phyloP scores from a whole-genome alignment of 2,329 filamentous ascomycete species.

The Dothideomycetidae sp. region DNA sequence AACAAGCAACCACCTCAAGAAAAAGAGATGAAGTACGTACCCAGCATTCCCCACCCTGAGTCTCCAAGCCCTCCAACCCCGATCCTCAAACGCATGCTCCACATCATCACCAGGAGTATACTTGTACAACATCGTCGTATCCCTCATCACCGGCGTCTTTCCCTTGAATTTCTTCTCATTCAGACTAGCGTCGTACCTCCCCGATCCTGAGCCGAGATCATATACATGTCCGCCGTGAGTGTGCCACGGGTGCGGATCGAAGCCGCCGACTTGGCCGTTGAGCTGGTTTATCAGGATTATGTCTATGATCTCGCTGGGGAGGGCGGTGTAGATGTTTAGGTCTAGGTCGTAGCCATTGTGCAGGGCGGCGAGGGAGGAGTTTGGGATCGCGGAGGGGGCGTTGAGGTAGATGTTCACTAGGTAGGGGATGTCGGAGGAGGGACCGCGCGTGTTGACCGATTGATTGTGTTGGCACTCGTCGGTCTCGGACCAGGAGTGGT shows the following conservation, averaged over 20 bases:
- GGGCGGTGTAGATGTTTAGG: constrained; percentile 37
- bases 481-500: neutral
- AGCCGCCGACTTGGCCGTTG: constrained; percentile 23
- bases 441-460: constrained; percentile 12
- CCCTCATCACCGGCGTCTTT: constrained; percentile 19
- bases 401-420: constrained; percentile 35
- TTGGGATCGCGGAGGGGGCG: constrained; percentile 20
- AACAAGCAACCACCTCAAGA: too few relatives aligned
- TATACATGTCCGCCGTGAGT: constrained; percentile 41
- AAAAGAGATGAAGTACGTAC: too few relatives aligned
- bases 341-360: constrained; percentile 41
- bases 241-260: constrained; percentile 41
- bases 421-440: constrained; percentile 24
- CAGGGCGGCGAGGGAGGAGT: constrained; percentile 36
- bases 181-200: constrained; percentile 35
- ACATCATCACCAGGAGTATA: constrained; percentile 32
- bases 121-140: constrained; percentile 42
- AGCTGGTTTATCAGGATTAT: constrained; percentile 25
- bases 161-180: constrained; percentile 29
- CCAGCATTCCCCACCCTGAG: constrained; percentile 39
- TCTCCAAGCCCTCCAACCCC: constrained; percentile 49
- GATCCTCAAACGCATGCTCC: constrained; percentile 19
- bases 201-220: constrained; percentile 40
- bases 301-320: constrained; percentile 42
- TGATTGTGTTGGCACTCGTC: too few relatives aligned